These are phyloP conservation scores for Lactarius sp. DNA, from an alignment of 768 basidiomycete species.

Conservation along the genomic window DNA sequence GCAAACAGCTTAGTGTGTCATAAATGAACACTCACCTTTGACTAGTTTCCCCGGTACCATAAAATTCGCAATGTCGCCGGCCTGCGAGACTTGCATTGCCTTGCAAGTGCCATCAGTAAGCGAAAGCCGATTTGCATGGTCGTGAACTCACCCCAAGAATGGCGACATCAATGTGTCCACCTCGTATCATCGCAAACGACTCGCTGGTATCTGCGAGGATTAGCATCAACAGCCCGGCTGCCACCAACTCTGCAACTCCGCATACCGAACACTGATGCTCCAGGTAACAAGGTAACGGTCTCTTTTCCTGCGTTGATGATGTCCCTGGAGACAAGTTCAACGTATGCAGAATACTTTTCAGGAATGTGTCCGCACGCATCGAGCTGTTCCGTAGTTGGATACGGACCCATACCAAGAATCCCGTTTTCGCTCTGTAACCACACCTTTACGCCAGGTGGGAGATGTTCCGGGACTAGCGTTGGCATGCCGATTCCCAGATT, in stretches of 20 bases:
- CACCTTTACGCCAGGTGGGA: conserved; percentile 69
- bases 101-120: conserved; percentile 30
- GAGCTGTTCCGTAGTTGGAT: conserved; percentile 72
- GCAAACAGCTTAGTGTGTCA: not conserved
- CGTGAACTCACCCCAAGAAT: conserved; percentile 74
- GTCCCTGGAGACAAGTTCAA: conserved; percentile 47
- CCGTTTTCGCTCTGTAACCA: conserved; percentile 93
- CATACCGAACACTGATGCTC: conserved; percentile 86
- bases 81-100: conserved; percentile 94
- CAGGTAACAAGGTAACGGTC: conserved; percentile 87
- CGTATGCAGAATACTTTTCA: not conserved
- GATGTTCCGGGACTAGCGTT: conserved; percentile 77
- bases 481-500: conserved; percentile 92
- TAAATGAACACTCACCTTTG: conserved; percentile 45
- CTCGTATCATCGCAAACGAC: conserved; percentile 97
- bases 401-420: conserved; percentile 86
- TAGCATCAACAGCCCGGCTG: not conserved
- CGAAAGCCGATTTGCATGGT: not conserved
- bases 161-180: conserved; percentile 90
- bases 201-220: conserved; percentile 73
- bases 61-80: conserved; percentile 94
- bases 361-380: conserved; percentile 57
- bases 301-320: conserved; percentile 95
- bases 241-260: not conserved
- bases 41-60: conserved; percentile 97